phyloP scores from a whole-genome alignment of 805 yeast genomes.

The Pichia occidentalis region DNA sequence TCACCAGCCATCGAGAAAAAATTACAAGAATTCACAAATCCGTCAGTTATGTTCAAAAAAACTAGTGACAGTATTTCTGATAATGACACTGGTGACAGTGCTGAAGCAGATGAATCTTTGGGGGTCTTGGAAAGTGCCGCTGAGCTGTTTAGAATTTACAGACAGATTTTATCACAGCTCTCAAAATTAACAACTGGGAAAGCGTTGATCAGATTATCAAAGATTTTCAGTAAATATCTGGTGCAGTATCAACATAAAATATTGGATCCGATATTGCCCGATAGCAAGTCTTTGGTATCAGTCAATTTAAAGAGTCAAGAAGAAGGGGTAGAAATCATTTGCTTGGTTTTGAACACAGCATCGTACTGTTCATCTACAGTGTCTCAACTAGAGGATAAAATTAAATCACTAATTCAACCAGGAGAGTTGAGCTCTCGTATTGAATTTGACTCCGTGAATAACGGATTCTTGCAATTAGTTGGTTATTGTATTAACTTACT shows the following conservation, averaged over 20 bases:
- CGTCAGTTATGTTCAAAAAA: conserved; percentile 43
- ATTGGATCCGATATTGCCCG: conserved; percentile 44
- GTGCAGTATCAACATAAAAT: conserved; percentile 48
- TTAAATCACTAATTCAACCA: conserved; percentile 33
- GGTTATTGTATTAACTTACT: conserved; percentile 51
- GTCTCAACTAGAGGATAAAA: conserved; percentile 64
- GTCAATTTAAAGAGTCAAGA: conserved; percentile 34
- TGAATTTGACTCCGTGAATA: conserved; percentile 51
- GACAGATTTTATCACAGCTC: conserved; percentile 66
- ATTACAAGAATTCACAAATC: conserved; percentile 56
- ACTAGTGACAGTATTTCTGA: conserved; percentile 27
- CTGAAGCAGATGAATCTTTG: conserved; percentile 15
- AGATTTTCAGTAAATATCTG: conserved; percentile 62
- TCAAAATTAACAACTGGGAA: conserved; percentile 50
- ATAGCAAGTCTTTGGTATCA: conserved; percentile 23
- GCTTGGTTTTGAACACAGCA: conserved; percentile 77
- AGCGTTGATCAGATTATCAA: conserved; percentile 43
- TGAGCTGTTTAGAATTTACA: conserved; percentile 73
- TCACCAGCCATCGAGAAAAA: conserved; percentile 56
- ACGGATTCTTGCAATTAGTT: conserved; percentile 50
- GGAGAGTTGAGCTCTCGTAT: conserved; percentile 34
- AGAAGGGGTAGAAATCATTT: conserved; percentile 60
- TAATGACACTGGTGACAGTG: conserved; percentile 13
- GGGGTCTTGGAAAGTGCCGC: conserved; percentile 81
- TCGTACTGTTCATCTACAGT: conserved; percentile 81